These are phyloP conservation scores for Forsythia viridissima DNA, from an alignment of 257 asterid genomes.

Conservation along the genomic window DNA sequence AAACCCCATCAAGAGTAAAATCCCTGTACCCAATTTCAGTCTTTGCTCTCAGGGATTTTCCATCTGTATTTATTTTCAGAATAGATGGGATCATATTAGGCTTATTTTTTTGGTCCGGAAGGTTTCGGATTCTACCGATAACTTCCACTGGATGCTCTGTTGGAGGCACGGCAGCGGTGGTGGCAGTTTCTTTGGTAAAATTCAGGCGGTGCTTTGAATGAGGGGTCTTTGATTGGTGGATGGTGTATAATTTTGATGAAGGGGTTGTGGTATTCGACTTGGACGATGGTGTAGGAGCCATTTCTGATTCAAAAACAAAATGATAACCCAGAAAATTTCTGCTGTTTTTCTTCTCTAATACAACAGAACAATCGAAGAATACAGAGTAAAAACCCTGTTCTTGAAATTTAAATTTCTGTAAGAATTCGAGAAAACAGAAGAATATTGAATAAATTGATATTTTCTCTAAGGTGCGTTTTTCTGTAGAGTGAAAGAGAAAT, in stretches of 20 bases:
- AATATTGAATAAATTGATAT: slow-evolving; percentile 9
- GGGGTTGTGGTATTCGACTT: slow-evolving; percentile 45
- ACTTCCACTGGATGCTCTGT: slow-evolving; percentile 96
- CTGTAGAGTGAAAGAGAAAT: neutral
- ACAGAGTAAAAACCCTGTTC: neutral
- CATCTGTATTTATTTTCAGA: slow-evolving; percentile 51
- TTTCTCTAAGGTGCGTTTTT: too few relatives aligned
- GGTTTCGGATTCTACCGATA: slow-evolving; percentile 74
- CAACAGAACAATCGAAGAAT: slow-evolving; percentile 14
- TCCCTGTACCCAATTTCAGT: slow-evolving; percentile 86
- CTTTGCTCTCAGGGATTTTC: slow-evolving; percentile 60
- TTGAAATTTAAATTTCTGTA: neutral
- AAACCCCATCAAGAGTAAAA: slow-evolving; percentile 78
- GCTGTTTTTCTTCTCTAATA: neutral
- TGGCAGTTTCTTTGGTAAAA: slow-evolving; percentile 38
- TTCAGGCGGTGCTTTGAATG: slow-evolving; percentile 62
- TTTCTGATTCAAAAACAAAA: slow-evolving; percentile 5
- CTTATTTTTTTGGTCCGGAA: slow-evolving; percentile 58
- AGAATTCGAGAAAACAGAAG: neutral
- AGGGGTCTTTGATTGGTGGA: slow-evolving; percentile 61
- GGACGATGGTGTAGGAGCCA: slow-evolving; percentile 69
- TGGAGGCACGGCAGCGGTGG: slow-evolving; percentile 33
- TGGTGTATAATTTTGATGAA: slow-evolving; percentile 31
- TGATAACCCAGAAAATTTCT: neutral
- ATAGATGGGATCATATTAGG: slow-evolving; percentile 31